Evolutionary conservation across 1,284 basidiomycete genomes (phyloP), one percentile per base, ranked within the genome.

Genomic region (Trametes pubescens): DNA sequence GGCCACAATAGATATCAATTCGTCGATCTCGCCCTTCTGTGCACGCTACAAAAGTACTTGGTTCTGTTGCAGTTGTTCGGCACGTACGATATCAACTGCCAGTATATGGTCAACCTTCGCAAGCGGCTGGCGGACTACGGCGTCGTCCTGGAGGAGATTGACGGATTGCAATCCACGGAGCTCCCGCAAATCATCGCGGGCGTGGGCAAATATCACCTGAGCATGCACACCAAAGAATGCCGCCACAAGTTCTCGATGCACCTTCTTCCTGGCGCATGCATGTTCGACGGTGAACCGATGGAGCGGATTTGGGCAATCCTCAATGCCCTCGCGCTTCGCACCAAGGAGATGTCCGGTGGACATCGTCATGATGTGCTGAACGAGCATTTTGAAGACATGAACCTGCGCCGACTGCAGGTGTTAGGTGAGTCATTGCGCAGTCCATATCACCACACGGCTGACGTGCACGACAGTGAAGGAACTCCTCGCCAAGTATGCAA

Each of bases 181-280:
- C 26, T 66, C 2, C 65, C 59, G 14, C 24, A 37, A 13, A 49
- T 55, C 32, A 22, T 55, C n/a, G 52, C 49, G 6, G 51, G 52
- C 1, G 59, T 74, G 4, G 72, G 68, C 11, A 73, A 71, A 51
- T 73, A 71, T 35, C 73, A 74, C 54, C 57, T 65, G 5, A 55
- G 56, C 2, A 72, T 65, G 21, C 73, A 74, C 54, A 66, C 32
- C 18, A 29, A 22, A 16, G 29, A 51, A 18, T 74, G 72, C 44
- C 62, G 64, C 13, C 61, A 56, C 14, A 59, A 43, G n/a, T 68
- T 51, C 53, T 72, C 69, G 1, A 62, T 71, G 16, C 62, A 72
- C 53, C 66, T 44, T 21, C 46, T 68, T 2, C 67, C 61, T 0
- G 65, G 73, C 1, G 43, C 49, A 2, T 68, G 53, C 5, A 51